phyloP scores from a whole-genome alignment of 306 rosid species.

The Chamaecrista fasciculata region DNA sequence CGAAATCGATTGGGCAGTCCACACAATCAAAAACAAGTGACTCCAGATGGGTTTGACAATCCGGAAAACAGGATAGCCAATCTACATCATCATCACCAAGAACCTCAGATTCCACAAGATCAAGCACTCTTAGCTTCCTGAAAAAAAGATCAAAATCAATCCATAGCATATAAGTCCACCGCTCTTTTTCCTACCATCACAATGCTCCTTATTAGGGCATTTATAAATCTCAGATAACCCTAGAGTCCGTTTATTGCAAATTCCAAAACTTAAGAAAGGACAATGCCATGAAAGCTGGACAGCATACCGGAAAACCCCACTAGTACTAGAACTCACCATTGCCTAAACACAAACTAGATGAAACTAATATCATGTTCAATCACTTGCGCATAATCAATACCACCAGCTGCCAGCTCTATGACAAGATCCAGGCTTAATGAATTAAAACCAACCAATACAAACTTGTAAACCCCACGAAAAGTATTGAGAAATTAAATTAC shows the following conservation, averaged over 20 bases:
- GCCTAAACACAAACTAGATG: constrained; percentile 19
- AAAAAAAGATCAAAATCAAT: constrained; percentile 15
- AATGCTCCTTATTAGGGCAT: neutral
- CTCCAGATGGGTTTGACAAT: constrained; percentile 55
- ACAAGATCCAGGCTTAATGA: neutral
- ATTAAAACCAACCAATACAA: neutral
- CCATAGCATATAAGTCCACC: neutral
- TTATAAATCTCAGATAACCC: neutral
- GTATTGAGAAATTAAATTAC: constrained; percentile 24
- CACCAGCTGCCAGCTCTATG: neutral
- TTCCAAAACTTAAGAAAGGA: neutral
- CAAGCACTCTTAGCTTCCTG: constrained; percentile 80
- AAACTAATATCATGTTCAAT: neutral
- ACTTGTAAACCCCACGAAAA: neutral
- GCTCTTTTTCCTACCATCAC: neutral
- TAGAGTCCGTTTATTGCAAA: neutral
- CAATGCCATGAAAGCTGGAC: constrained; percentile 8
- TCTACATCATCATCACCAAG: constrained; percentile 60
- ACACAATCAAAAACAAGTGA: constrained; percentile 76
- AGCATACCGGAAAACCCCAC: neutral
- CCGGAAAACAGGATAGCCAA: constrained; percentile 79
- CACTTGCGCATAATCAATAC: neutral
- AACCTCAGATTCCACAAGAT: constrained; percentile 72
- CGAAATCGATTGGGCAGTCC: constrained; percentile 55
- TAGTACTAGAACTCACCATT: constrained; percentile 9